Conservation (phyloP, 805 yeast genomes). For the Priceomyces fermenticarens region DNA sequence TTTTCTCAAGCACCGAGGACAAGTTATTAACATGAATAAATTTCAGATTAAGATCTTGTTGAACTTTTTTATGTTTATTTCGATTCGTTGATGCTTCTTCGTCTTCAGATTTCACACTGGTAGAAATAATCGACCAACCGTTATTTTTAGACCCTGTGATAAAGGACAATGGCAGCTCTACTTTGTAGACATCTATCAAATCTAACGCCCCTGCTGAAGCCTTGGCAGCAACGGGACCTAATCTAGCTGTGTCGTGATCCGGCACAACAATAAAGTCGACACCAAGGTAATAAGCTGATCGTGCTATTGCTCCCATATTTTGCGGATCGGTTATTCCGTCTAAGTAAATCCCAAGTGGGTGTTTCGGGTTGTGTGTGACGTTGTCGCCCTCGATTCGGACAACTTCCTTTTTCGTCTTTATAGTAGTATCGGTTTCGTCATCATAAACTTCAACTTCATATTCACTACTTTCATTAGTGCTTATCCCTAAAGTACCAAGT, state of each 20-base stretch:
- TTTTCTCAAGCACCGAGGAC: conserved; percentile 35
- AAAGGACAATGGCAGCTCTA: conserved; percentile 58
- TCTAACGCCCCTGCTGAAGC: conserved; percentile 86
- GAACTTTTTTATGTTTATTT: conserved; percentile 24
- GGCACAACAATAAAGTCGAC: conserved; percentile 76
- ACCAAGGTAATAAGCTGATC: conserved; percentile 80
- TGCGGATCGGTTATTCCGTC: conserved; percentile 87
- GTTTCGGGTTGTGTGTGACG: conserved; percentile 12
- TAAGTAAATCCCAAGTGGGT: conserved; percentile 69
- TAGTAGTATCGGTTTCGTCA: conserved; percentile 13
- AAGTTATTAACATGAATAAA: conserved; percentile 42
- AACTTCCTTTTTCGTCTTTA: conserved; percentile 10
- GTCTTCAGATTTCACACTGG: conserved; percentile 41
- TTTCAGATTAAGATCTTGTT: conserved; percentile 28
- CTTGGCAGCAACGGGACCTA: conserved; percentile 77
- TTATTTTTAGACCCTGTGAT: conserved; percentile 51
- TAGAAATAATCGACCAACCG: conserved; percentile 73
- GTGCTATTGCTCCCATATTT: conserved; percentile 76
- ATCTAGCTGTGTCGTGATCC: conserved; percentile 64
- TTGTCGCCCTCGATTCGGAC: conserved; percentile 10
- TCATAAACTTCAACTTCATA: conserved; percentile 18
- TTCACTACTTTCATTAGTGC: conserved; percentile 13
- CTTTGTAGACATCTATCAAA: conserved; percentile 57
- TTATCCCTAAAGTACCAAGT: conserved; percentile 25
- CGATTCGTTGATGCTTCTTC: conserved; percentile 17